Percentiles rank a stretch among this genome's conserved stretches.
phyloP scores from a whole-genome alignment of 805 yeast species.

The Jamesozyma lodderae region DNA sequence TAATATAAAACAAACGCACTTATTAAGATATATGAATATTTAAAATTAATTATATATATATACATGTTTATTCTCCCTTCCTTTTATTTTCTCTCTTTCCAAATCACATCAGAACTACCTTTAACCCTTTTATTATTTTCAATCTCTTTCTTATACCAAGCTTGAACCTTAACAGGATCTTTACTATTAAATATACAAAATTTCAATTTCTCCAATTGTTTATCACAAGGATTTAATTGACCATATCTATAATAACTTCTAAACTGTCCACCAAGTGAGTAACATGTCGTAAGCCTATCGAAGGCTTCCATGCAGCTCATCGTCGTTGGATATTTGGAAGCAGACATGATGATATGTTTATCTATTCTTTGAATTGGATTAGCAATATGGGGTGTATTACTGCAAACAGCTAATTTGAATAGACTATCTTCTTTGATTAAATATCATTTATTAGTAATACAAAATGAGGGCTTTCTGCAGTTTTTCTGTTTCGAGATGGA shows the following conservation, averaged over 20 bases:
- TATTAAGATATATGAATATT: too few relatives aligned
- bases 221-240: slow-evolving; percentile 58
- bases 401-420: too few relatives aligned
- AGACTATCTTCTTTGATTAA: too few relatives aligned
- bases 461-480: too few relatives aligned
- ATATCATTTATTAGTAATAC: too few relatives aligned
- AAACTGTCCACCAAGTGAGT: slow-evolving; percentile 84
- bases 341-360: not conserved
- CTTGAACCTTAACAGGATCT: slow-evolving; percentile 55
- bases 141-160: slow-evolving; percentile 57
- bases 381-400: too few relatives aligned
- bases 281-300: slow-evolving; percentile 79
- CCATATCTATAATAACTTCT: slow-evolving; percentile 81
- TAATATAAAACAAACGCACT: too few relatives aligned
- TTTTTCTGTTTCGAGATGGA: too few relatives aligned
- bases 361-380: too few relatives aligned
- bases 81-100: slow-evolving; percentile 57
- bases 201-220: slow-evolving; percentile 64
- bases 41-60: slow-evolving; percentile 17
- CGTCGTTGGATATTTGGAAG: slow-evolving; percentile 29
- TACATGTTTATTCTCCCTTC: not conserved
- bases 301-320: slow-evolving; percentile 77
- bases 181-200: slow-evolving; percentile 59
- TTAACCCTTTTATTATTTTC: slow-evolving; percentile 45
- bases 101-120: slow-evolving; percentile 80